A percentile compares a stretch with the other conserved stretches of the same genome.
Evolutionary conservation across 2,329 filamentous ascomycete genomes (phyloP).

Genomic region (Zasmidium angulare): DNA sequence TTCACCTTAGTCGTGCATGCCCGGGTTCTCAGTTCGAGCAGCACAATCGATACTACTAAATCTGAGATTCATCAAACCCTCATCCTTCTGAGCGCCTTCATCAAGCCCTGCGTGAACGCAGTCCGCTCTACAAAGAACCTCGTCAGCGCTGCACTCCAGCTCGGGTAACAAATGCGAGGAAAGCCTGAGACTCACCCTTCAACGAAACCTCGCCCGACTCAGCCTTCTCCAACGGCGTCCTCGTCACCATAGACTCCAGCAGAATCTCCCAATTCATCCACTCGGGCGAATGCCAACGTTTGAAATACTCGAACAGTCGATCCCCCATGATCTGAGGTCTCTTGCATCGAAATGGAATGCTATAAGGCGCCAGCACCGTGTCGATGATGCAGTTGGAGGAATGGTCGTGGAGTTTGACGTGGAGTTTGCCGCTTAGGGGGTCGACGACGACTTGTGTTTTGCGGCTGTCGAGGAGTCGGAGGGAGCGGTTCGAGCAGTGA

Average conservation of each 20-base stretch:
- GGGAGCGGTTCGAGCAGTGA: background rate
- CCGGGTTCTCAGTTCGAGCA: no score
- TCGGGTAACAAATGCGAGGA: no score
- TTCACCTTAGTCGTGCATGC: no score
- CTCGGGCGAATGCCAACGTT: background rate
- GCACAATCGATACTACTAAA: no score
- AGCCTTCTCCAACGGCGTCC: background rate
- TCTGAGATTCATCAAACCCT: no score
- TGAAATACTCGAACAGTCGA: background rate
- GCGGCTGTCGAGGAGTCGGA: background rate
- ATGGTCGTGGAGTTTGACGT: background rate
- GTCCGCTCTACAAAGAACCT: no score
- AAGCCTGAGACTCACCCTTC: no score
- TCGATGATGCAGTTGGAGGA: background rate
- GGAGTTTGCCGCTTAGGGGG: background rate
- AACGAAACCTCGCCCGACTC: no score
- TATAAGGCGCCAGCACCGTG: background rate
- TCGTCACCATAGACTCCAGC: background rate
- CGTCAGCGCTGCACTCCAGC: no score
- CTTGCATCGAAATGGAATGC: background rate
- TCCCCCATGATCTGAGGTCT: background rate
- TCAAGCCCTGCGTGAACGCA: no score
- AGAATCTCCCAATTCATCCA: background rate
- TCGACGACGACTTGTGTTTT: background rate
- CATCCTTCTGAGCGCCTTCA: no score